These are phyloP conservation scores for Austropuccinia psidii DNA, from an alignment of 1,284 basidiomycete genomes.

Conservation along the genomic window DNA sequence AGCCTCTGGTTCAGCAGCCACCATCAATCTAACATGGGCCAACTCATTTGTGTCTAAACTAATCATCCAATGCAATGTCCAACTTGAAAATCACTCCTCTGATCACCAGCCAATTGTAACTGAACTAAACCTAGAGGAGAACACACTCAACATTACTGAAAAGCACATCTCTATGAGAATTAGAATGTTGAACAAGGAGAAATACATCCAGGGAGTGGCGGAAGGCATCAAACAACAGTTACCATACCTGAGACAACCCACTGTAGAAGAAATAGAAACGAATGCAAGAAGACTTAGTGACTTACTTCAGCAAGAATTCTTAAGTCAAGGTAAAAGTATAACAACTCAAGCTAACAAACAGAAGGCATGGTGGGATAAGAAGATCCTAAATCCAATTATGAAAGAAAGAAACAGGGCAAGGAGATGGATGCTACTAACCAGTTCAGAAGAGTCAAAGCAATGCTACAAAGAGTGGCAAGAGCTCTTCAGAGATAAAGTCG, in stretches of 20 bases:
- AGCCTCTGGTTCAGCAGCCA: neutral
- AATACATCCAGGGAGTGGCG: too few relatives aligned
- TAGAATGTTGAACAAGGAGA: too few relatives aligned
- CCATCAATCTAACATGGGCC: slow-evolving; percentile 2
- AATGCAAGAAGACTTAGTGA: too few relatives aligned
- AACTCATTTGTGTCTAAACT: neutral
- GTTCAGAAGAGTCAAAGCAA: neutral
- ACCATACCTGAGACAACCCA: too few relatives aligned
- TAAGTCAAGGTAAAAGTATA: neutral
- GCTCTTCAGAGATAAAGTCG: neutral
- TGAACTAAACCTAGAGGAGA: neutral
- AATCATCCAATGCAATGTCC: neutral
- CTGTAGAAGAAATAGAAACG: too few relatives aligned
- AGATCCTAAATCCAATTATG: neutral
- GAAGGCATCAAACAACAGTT: too few relatives aligned
- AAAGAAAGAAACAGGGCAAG: neutral
- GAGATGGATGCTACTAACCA: neutral
- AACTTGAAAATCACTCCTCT: neutral
- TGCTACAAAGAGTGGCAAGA: slow-evolving; percentile 9
- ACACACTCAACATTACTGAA: neutral
- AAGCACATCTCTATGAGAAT: neutral
- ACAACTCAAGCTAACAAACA: too few relatives aligned
- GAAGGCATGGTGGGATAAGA: slow-evolving; percentile 5
- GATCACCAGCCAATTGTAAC: neutral
- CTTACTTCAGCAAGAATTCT: neutral